Evolutionary conservation across 1,139 yeast species (phyloP).

Genomic region (Geotrichum candidum): DNA sequence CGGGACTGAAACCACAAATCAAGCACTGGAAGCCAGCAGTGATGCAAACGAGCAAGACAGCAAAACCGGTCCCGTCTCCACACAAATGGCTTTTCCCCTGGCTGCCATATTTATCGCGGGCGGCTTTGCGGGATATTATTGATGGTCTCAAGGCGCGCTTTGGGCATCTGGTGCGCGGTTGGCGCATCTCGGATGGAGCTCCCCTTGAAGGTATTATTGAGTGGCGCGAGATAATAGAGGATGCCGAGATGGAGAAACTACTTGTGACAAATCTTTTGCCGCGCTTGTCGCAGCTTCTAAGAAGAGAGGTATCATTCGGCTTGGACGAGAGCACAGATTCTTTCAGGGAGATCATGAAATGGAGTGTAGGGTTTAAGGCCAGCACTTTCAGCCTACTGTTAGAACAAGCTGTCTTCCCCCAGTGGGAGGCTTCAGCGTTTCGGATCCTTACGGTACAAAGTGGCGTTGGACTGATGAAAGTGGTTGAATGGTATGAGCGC

Average conservation of each 20-base stretch:
- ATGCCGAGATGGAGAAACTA: slow-evolving; percentile 27
- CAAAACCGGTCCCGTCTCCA: slow-evolving; percentile 23
- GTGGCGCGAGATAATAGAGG: slow-evolving; percentile 40
- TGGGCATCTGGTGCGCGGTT: slow-evolving; percentile 29
- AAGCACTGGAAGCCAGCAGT: slow-evolving; percentile 36
- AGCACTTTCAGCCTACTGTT: slow-evolving; percentile 27
- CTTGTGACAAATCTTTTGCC: slow-evolving; percentile 33
- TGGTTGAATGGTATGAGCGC: slow-evolving; percentile 32
- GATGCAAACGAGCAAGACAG: not conserved
- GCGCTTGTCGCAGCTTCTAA: slow-evolving; percentile 29
- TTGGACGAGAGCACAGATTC: not conserved
- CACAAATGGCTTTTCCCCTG: slow-evolving; percentile 44
- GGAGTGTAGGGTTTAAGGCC: slow-evolving; percentile 21
- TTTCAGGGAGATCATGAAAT: slow-evolving; percentile 4
- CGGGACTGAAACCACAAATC: slow-evolving; percentile 36
- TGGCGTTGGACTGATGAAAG: not conserved
- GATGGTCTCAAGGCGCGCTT: slow-evolving; percentile 34
- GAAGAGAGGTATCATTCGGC: slow-evolving; percentile 1
- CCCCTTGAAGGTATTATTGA: slow-evolving; percentile 33
- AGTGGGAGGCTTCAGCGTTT: slow-evolving; percentile 26
- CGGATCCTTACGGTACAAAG: not conserved
- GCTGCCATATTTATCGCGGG: slow-evolving; percentile 35
- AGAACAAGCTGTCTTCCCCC: slow-evolving; percentile 32
- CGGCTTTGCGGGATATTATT: slow-evolving; percentile 17
- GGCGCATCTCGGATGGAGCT: slow-evolving; percentile 34